These are phyloP conservation scores for Monosporascus sp. DNA, from an alignment of 2,329 filamentous ascomycete genomes.

Conservation along the genomic window DNA sequence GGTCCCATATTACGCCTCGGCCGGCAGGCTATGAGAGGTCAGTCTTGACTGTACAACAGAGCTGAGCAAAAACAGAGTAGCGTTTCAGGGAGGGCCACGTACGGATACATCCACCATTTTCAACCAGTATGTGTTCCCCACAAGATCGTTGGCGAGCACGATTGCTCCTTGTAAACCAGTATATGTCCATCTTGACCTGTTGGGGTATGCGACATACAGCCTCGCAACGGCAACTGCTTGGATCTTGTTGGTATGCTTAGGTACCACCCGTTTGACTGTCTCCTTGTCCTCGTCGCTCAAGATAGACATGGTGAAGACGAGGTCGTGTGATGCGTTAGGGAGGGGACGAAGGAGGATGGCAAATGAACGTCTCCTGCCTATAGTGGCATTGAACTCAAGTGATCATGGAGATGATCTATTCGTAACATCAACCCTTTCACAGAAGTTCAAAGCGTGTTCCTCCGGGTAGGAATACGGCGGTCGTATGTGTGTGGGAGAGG, in stretches of 20 bases:
- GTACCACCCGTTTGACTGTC: constrained; percentile 89
- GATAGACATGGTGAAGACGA: constrained; percentile 49
- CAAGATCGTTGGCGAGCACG: constrained; percentile 87
- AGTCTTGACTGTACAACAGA: constrained; percentile 6
- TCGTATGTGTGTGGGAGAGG: too few relatives aligned
- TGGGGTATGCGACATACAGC: constrained; percentile 88
- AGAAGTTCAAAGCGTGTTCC: too few relatives aligned
- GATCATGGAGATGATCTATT: constrained; percentile 3
- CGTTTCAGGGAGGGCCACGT: constrained; percentile 30
- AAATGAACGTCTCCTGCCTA: not conserved
- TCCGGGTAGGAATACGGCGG: too few relatives aligned
- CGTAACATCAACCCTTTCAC: not conserved
- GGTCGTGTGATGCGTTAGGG: constrained; percentile 12
- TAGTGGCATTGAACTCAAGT: constrained; percentile 2
- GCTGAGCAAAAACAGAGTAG: constrained; percentile 6
- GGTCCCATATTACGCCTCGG: constrained; percentile 89
- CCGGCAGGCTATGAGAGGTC: constrained; percentile 54
- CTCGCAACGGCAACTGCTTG: constrained; percentile 89
- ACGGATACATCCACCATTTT: constrained; percentile 97
- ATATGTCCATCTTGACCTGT: constrained; percentile 83
- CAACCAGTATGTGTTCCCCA: constrained; percentile 94
- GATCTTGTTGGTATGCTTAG: constrained; percentile 95
- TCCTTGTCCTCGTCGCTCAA: constrained; percentile 93
- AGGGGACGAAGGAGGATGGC: constrained; percentile 3
- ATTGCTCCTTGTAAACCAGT: constrained; percentile 88